Evolutionary conservation across 2,329 filamentous ascomycete genomes (phyloP).

Genomic region (Paecilomyces formosus): DNA sequence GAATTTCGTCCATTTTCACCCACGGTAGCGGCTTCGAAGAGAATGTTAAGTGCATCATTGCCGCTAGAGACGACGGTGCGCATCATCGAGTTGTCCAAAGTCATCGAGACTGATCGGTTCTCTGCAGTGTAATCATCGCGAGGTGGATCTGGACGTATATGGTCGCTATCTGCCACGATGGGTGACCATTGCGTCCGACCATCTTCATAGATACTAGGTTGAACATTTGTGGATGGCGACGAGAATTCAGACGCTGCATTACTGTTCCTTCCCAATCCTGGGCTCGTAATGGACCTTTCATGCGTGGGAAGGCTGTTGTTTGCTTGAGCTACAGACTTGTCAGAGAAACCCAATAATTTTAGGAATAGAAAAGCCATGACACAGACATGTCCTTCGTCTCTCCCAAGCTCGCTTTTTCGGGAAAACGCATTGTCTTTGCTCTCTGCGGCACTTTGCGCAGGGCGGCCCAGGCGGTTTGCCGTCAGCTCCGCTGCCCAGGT

Average conservation of each 20-base stretch:
- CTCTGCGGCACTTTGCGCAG: conserved; percentile 44
- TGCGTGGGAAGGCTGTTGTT: background rate
- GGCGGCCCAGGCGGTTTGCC: conserved; percentile 32
- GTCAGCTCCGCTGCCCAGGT: conserved; percentile 34
- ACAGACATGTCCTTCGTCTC: conserved; percentile 26
- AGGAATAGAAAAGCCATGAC: background rate
- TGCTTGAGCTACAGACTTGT: background rate
- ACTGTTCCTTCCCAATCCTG: background rate
- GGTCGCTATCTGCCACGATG: background rate
- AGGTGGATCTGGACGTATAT: background rate
- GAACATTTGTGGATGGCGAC: background rate
- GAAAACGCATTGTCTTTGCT: conserved; percentile 45
- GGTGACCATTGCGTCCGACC: background rate
- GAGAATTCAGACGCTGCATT: background rate
- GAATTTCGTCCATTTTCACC: conserved; percentile 25
- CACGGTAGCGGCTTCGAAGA: conserved; percentile 41
- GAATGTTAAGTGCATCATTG: conserved; percentile 43
- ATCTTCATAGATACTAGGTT: background rate
- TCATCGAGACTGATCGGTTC: conserved; percentile 18
- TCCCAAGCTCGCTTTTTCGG: conserved; percentile 36
- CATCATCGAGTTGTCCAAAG: conserved; percentile 31
- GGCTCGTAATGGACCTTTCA: background rate
- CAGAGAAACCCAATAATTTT: background rate
- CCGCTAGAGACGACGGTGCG: conserved; percentile 42
- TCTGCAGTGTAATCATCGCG: background rate